These are phyloP conservation scores for Agaricus sinodeliciosus DNA, from an alignment of 768 basidiomycete genomes.

Conservation along the genomic window DNA sequence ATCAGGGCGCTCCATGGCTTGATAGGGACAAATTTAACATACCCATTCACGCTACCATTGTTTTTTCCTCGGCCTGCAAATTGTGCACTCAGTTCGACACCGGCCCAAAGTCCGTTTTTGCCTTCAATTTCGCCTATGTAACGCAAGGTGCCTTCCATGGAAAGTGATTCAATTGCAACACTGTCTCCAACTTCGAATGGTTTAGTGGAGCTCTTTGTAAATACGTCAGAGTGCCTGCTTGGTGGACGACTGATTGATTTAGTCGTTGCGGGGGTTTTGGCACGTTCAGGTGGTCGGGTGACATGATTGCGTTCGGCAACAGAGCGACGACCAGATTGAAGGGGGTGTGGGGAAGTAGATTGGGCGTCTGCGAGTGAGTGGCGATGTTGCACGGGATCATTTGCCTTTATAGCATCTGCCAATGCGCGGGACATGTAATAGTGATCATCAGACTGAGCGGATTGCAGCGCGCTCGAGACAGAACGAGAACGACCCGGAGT, in stretches of 20 bases:
- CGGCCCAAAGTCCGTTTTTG: constrained; percentile 88
- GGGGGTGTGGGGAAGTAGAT: constrained; percentile 34
- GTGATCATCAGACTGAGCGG: constrained; percentile 31
- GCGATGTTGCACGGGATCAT: constrained; percentile 73
- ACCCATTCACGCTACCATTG: constrained; percentile 86
- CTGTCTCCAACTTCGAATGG: constrained; percentile 69
- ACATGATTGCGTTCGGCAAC: constrained; percentile 33
- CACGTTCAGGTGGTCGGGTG: constrained; percentile 30
- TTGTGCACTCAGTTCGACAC: constrained; percentile 82
- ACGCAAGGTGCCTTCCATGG: constrained; percentile 77
- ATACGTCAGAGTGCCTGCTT: constrained; percentile 63
- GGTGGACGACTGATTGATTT: constrained; percentile 42
- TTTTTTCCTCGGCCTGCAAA: constrained; percentile 94
- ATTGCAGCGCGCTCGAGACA: constrained; percentile 42
- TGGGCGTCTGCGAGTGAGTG: constrained; percentile 29
- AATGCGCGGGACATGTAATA: constrained; percentile 69
- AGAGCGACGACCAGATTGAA: constrained; percentile 47
- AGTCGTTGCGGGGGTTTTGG: constrained; percentile 45
- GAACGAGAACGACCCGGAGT: constrained; percentile 71
- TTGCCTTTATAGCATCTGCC: constrained; percentile 72
- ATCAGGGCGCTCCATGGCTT: background rate
- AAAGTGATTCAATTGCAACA: constrained; percentile 83
- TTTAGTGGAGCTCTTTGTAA: constrained; percentile 34
- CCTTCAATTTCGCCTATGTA: constrained; percentile 85
- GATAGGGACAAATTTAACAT: constrained; percentile 26